phyloP scores from a whole-genome alignment of 1,284 basidiomycete genomes.

The Cerioporus squamosus region DNA sequence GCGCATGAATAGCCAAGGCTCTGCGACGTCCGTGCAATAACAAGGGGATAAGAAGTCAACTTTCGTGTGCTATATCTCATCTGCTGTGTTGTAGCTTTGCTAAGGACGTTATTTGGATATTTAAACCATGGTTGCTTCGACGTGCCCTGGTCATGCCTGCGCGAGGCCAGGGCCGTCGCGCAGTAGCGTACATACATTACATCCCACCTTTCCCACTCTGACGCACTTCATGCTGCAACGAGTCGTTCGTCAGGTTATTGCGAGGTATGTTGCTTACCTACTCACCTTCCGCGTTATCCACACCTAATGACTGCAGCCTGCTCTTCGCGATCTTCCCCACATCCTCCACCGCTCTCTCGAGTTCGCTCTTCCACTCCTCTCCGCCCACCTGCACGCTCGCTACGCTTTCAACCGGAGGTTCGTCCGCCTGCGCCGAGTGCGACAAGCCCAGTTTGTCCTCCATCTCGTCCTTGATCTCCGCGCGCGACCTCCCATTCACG shows the following conservation, averaged over 20 bases:
- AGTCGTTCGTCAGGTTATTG: neutral
- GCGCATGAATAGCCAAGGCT: slow-evolving; percentile 19
- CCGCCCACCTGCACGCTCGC: slow-evolving; percentile 45
- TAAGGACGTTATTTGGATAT: slow-evolving; percentile 29
- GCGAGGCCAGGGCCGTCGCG: neutral
- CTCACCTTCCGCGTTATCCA: slow-evolving; percentile 26
- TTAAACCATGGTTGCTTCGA: slow-evolving; percentile 18
- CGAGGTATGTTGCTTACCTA: neutral
- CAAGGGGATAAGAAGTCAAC: slow-evolving; percentile 13
- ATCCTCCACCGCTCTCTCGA: slow-evolving; percentile 73
- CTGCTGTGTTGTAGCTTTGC: slow-evolving; percentile 12
- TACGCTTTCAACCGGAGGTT: slow-evolving; percentile 45
- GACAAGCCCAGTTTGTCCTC: slow-evolving; percentile 63
- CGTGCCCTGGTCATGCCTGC: neutral
- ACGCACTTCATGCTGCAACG: neutral
- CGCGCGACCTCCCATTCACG: slow-evolving; percentile 82
- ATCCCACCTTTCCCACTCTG: neutral
- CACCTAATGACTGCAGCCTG: slow-evolving; percentile 52
- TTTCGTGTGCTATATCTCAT: slow-evolving; percentile 18
- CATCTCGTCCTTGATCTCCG: slow-evolving; percentile 78
- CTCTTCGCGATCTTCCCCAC: slow-evolving; percentile 78
- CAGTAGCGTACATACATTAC: slow-evolving; percentile 1
- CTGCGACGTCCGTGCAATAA: slow-evolving; percentile 9
- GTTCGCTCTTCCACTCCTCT: slow-evolving; percentile 50
- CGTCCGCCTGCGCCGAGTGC: slow-evolving; percentile 49